Base-by-base conservation (phyloP, 2,329 filamentous ascomycete species). In the Aureobasidium namibiae region DNA sequence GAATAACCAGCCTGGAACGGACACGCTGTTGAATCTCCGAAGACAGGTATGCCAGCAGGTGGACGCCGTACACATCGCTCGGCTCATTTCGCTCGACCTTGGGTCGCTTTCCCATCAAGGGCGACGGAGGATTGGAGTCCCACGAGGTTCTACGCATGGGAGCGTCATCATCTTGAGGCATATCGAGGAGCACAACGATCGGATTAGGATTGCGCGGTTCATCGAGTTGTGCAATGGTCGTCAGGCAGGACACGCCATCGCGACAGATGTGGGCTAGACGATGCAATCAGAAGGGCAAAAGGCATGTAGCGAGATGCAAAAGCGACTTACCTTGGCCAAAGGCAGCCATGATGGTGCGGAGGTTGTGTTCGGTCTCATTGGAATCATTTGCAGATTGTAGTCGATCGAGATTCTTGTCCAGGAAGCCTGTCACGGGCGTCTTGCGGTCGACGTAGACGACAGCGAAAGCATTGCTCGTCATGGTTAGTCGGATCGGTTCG, bases 401-500 rank as follows among this genome's bases (percentile, higher is more conserved):
- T 45, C 68, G 67, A 42, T 68, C 68, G 42, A 74, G 71, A 63
- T 71, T 67, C 63, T 73, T 72, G 61, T 33, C 46, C 56, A 49
- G 59, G 18, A 26, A 61, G 33, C 60, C 60, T n/a, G 57, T 62
- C n/a, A 72, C 42, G 29, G 44, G 69, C 61, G 73, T 73, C 57
- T 73, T 70, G 52, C 73, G 70, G 65, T 76, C 73, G 62, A 75
- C 67, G 68, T 76, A 76, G 61, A 76, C 72, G 54, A 76, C 69
- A 66, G 75, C 74, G 68, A 73, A 75, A 60, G 71, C 69, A 65
- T 72, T 73, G 72, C 74, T 72, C 60, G 75, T 72, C 74, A 76
- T 76, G n/a, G 18, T 57, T 42, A 45, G 10, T 57, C 54, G 42
- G 14, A 29, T 57, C 18, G 24, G 29, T 38, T 46, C 42, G 54